Conservation (phyloP, 768 basidiomycete genomes). For the Exidia glandulosa region DNA sequence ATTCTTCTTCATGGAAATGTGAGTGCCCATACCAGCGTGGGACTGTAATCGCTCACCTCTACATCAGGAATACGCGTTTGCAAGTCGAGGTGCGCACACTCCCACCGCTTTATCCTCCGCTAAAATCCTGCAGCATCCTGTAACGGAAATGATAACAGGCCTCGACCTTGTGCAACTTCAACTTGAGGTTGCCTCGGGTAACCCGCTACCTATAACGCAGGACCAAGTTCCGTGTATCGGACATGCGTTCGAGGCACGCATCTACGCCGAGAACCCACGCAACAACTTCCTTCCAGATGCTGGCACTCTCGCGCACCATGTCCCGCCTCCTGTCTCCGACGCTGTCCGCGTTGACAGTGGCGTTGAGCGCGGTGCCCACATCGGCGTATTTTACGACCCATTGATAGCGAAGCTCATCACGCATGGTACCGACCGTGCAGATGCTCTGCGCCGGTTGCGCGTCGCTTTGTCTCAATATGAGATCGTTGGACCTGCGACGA, state of each 20-base stretch:
- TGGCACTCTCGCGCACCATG: slow-evolving; percentile 68
- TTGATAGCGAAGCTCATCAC: slow-evolving; percentile 90
- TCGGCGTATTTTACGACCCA: slow-evolving; percentile 84
- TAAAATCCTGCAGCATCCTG: slow-evolving; percentile 43
- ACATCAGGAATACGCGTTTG: slow-evolving; percentile 75
- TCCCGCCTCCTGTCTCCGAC: slow-evolving; percentile 61
- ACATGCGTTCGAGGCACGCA: slow-evolving; percentile 89
- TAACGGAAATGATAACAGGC: slow-evolving; percentile 92
- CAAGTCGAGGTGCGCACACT: slow-evolving; percentile 51
- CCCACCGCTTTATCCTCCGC: background rate
- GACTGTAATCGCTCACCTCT: background rate
- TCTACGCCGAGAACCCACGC: slow-evolving; percentile 91
- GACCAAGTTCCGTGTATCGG: slow-evolving; percentile 75
- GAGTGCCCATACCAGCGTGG: too few relatives aligned
- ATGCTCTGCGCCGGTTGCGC: slow-evolving; percentile 70
- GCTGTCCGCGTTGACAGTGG: slow-evolving; percentile 84
- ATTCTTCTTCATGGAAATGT: slow-evolving; percentile 98
- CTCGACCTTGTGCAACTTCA: slow-evolving; percentile 95
- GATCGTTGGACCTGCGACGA: slow-evolving; percentile 85
- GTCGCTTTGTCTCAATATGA: slow-evolving; percentile 80
- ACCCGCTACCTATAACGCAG: slow-evolving; percentile 70
- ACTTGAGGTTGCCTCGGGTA: slow-evolving; percentile 83
- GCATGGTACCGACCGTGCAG: slow-evolving; percentile 71
- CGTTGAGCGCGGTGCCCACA: slow-evolving; percentile 66
- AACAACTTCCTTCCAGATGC: slow-evolving; percentile 91